A percentile compares a stretch with the other conserved stretches of the same genome.
Conservation (phyloP, 2,329 filamentous ascomycete genomes). For the Ilyonectria mors-panacis region DNA sequence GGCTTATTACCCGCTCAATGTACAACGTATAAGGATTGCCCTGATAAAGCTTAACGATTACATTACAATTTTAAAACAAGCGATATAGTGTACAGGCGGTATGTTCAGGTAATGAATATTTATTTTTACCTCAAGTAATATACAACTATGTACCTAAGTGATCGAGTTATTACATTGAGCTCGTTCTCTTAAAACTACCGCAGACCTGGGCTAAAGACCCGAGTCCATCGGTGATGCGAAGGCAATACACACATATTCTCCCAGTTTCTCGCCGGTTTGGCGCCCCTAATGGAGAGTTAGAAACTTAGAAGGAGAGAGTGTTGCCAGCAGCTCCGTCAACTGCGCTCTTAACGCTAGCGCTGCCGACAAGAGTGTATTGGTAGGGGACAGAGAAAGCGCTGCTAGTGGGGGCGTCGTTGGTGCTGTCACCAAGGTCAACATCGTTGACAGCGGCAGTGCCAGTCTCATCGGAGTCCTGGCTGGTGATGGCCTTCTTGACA, state of each 20-base stretch:
- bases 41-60: too few species aligned
- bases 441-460: constrained; percentile 60
- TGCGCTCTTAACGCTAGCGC: constrained; percentile 56
- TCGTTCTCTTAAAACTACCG: too few species aligned
- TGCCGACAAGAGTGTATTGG: constrained; percentile 62
- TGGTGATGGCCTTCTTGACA: constrained; percentile 55
- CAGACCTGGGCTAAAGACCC: too few species aligned
- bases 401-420: constrained; percentile 58
- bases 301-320: constrained; percentile 53
- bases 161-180: too few species aligned
- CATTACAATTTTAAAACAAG: too few species aligned
- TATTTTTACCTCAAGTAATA: too few species aligned
- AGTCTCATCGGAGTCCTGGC: constrained; percentile 57
- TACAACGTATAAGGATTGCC: too few species aligned
- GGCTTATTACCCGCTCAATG: too few species aligned
- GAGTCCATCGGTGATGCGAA: background rate
- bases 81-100: too few species aligned
- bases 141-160: too few species aligned
- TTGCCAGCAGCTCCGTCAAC: constrained; percentile 58
- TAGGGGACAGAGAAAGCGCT: constrained; percentile 68
- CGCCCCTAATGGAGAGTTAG: background rate
- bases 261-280: background rate
- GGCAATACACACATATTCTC: background rate
- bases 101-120: too few species aligned
- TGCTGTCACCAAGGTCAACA: constrained; percentile 58